Conservation (phyloP, 1,284 basidiomycete genomes). For the Phellinidium pouzarii region DNA sequence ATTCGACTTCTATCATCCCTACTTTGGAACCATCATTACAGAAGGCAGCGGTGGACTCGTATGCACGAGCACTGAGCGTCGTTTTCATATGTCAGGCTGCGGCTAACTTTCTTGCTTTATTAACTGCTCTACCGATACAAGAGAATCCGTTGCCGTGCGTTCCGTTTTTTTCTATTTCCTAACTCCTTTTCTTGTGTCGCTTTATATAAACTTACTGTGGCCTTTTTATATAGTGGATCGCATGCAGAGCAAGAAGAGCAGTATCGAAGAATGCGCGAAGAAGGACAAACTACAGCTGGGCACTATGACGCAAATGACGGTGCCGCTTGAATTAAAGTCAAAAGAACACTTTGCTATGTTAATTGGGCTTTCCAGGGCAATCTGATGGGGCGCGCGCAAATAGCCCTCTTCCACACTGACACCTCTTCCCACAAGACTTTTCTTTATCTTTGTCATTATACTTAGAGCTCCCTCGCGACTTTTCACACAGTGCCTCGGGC, state of each 20-base stretch:
- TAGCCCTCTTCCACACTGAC: background rate
- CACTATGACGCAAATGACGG: background rate
- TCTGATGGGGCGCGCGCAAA: background rate
- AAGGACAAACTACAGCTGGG: conserved; percentile 21
- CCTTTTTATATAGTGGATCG: conserved; percentile 40
- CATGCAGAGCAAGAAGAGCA: conserved; percentile 55
- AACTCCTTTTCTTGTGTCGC: conserved; percentile 19
- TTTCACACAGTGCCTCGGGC: background rate
- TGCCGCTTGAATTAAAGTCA: background rate
- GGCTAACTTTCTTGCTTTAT: conserved; percentile 55
- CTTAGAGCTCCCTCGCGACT: background rate
- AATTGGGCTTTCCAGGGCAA: too few relatives aligned
- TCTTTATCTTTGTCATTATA: background rate
- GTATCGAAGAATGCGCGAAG: conserved; percentile 34
- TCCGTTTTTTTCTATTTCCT: conserved; percentile 16
- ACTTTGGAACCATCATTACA: conserved; percentile 54
- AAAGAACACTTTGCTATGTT: background rate
- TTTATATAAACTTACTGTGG: background rate
- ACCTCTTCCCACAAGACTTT: background rate
- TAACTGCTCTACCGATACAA: conserved; percentile 66
- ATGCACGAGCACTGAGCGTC: conserved; percentile 73
- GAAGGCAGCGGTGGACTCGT: conserved; percentile 73
- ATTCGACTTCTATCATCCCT: conserved; percentile 76
- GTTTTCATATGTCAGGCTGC: conserved; percentile 80
- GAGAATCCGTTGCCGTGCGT: conserved; percentile 68